Percentiles rank a stretch among this genome's conserved stretches.
These are phyloP conservation scores for Cladobotryum protrusum DNA, from an alignment of 2,329 filamentous ascomycete genomes.

Conservation along the genomic window DNA sequence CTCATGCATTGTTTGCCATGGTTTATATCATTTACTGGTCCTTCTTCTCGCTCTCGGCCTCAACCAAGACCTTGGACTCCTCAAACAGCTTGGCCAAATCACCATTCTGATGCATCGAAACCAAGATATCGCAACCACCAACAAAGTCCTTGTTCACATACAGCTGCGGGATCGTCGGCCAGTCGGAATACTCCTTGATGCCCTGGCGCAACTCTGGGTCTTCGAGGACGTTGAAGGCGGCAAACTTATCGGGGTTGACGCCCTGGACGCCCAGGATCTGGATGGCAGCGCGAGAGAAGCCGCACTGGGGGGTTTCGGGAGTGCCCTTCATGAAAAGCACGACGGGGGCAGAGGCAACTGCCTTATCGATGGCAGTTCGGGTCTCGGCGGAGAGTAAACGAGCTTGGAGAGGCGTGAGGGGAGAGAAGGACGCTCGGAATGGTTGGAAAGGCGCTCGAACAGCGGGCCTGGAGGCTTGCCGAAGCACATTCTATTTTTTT, in stretches of 20 bases:
- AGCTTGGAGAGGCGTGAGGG: conserved; percentile 35
- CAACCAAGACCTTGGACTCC: conserved; percentile 76
- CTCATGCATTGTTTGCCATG: conserved; percentile 7
- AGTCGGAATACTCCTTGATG: conserved; percentile 98
- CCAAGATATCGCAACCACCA: conserved; percentile 93
- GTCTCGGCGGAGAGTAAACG: conserved; percentile 78
- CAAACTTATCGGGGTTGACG: conserved; percentile 91
- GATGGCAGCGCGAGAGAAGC: conserved; percentile 90
- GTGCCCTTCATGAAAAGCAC: conserved; percentile 99
- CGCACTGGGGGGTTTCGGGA: conserved; percentile 90
- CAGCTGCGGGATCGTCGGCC: conserved; percentile 96
- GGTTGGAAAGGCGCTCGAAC: conserved; percentile 19
- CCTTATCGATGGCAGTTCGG: conserved; percentile 79
- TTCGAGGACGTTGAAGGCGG: conserved; percentile 96
- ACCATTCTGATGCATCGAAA: conserved; percentile 95
- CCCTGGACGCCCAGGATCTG: conserved; percentile 93
- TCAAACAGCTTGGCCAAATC: conserved; percentile 87
- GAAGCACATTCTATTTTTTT: conserved; percentile 26
- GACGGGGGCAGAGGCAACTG: conserved; percentile 79
- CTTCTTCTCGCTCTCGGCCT: conserved; percentile 41
- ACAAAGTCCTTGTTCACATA: conserved; percentile 95
- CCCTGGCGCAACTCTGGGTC: conserved; percentile 80
- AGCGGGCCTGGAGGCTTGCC: conserved; percentile 32
- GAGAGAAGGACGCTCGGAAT: conserved; percentile 18
- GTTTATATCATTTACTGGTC: conserved; percentile 22